A percentile compares a stretch with the other conserved stretches of the same genome.
phyloP scores from a whole-genome alignment of 805 yeast genomes.

The Wickerhamiella musiphila region DNA sequence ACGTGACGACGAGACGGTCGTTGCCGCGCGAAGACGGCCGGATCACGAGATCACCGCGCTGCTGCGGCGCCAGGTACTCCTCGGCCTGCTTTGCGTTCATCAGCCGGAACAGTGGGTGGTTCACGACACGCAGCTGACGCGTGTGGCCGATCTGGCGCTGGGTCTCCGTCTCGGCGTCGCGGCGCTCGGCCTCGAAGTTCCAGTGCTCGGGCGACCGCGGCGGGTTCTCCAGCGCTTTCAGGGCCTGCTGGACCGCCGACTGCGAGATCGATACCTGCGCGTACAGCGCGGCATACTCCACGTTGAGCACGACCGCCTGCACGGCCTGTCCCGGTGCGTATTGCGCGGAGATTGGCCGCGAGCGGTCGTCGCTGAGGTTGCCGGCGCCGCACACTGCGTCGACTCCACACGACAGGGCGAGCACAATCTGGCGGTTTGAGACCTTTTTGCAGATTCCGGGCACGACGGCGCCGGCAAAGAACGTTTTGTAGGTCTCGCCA shows the following conservation, averaged over 20 bases:
- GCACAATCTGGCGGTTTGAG: slow-evolving; percentile 29
- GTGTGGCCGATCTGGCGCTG: slow-evolving; percentile 52
- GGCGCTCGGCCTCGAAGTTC: slow-evolving; percentile 49
- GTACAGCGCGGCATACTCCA: slow-evolving; percentile 57
- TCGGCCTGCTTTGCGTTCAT: slow-evolving; percentile 82
- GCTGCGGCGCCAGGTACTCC: slow-evolving; percentile 72
- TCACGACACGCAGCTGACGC: slow-evolving; percentile 59
- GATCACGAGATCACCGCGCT: slow-evolving; percentile 82
- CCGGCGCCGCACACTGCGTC: slow-evolving; percentile 31
- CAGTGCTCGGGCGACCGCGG: slow-evolving; percentile 47
- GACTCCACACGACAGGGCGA: slow-evolving; percentile 39
- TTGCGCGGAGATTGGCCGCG: slow-evolving; percentile 14
- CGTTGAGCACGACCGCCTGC: slow-evolving; percentile 57
- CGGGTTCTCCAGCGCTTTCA: slow-evolving; percentile 20
- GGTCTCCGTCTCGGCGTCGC: slow-evolving; percentile 49
- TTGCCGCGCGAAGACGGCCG: slow-evolving; percentile 87
- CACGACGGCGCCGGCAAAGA: slow-evolving; percentile 50
- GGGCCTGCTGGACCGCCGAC: slow-evolving; percentile 41
- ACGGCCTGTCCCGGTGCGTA: slow-evolving; percentile 53
- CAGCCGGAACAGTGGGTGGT: slow-evolving; percentile 79
- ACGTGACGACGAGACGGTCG: slow-evolving; percentile 78
- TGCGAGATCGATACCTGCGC: slow-evolving; percentile 59
- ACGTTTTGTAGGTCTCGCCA: slow-evolving; percentile 60
- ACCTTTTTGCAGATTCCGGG: slow-evolving; percentile 62
- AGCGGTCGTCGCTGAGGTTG: slow-evolving; percentile 22